Percentiles rank a stretch among this genome's conserved stretches.
These are phyloP conservation scores for Ophiostoma australiae DNA, from an alignment of 2,329 filamentous ascomycete genomes.

Conservation along the genomic window DNA sequence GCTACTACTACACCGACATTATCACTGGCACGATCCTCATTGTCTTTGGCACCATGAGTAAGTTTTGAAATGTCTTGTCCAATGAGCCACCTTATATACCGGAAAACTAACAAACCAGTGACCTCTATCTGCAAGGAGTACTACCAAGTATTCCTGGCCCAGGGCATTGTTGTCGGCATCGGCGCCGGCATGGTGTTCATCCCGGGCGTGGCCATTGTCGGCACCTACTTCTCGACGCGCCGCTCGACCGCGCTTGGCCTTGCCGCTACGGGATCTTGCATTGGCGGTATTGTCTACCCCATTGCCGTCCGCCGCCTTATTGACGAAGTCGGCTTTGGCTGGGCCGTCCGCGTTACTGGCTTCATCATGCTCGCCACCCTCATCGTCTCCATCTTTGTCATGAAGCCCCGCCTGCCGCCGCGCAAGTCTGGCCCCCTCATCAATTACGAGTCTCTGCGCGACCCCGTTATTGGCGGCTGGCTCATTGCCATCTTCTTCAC, in stretches of 20 bases:
- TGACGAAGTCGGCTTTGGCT: slow-evolving; percentile 29
- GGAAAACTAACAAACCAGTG: slow-evolving; percentile 25
- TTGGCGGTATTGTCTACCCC: slow-evolving; percentile 34
- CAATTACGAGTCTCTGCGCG: slow-evolving; percentile 23
- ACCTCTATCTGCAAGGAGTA: slow-evolving; percentile 38
- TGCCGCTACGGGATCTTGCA: slow-evolving; percentile 19
- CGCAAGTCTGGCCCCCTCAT: slow-evolving; percentile 26
- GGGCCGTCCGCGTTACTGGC: slow-evolving; percentile 28
- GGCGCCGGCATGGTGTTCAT: slow-evolving; percentile 53
- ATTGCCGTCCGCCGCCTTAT: slow-evolving; percentile 33
- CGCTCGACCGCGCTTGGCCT: slow-evolving; percentile 20
- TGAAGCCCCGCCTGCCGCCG: slow-evolving; percentile 23
- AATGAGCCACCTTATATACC: too few relatives aligned
- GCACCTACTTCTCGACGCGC: slow-evolving; percentile 45
- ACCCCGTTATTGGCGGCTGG: slow-evolving; percentile 22
- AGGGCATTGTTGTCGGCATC: slow-evolving; percentile 54
- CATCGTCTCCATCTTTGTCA: slow-evolving; percentile 20
- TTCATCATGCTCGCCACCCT: slow-evolving; percentile 26
- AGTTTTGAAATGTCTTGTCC: neutral
- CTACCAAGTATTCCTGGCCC: slow-evolving; percentile 48
- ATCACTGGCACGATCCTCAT: slow-evolving; percentile 40
- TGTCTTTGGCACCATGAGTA: slow-evolving; percentile 43
- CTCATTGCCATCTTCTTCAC: slow-evolving; percentile 22
- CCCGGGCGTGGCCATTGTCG: slow-evolving; percentile 48
- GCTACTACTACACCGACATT: slow-evolving; percentile 41